phyloP scores from a whole-genome alignment of 768 basidiomycete species.

The Gymnopilus dilepis region DNA sequence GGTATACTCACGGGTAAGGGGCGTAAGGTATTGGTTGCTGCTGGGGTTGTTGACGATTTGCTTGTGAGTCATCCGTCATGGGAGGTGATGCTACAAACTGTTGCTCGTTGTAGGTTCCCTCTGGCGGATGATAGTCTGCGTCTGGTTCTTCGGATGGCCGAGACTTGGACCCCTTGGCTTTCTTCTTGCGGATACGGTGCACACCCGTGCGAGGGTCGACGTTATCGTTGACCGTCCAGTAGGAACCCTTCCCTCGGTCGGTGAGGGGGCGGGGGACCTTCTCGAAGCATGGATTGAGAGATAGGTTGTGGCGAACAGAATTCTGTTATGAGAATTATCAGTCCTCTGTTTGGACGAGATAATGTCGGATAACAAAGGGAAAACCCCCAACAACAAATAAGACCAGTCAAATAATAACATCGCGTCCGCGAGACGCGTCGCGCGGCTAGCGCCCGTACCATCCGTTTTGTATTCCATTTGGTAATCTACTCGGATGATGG shows the following conservation, averaged over 20 bases:
- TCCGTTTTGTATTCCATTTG: slow-evolving; percentile 12
- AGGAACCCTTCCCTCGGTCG: slow-evolving; percentile 89
- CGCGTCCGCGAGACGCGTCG: slow-evolving; percentile 55
- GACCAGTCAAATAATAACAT: slow-evolving; percentile 69
- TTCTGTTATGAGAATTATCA: slow-evolving; percentile 58
- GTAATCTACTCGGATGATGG: slow-evolving; percentile 25
- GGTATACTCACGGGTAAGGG: slow-evolving; percentile 59
- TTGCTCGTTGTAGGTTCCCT: slow-evolving; percentile 58
- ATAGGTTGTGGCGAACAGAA: slow-evolving; percentile 89
- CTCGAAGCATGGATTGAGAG: slow-evolving; percentile 89
- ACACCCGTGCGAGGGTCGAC: slow-evolving; percentile 90
- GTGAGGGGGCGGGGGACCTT: slow-evolving; percentile 92
- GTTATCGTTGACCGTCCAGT: slow-evolving; percentile 92
- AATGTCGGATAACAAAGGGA: slow-evolving; percentile 36
- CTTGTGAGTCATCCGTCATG: slow-evolving; percentile 66
- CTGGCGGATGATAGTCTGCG: slow-evolving; percentile 66
- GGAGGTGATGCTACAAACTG: slow-evolving; percentile 60
- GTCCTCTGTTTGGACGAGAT: slow-evolving; percentile 31
- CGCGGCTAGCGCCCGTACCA: slow-evolving; percentile 5
- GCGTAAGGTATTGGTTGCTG: slow-evolving; percentile 56
- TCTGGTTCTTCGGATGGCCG: slow-evolving; percentile 64
- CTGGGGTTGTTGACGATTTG: slow-evolving; percentile 54
- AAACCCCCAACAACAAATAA: slow-evolving; percentile 62
- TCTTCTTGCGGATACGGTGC: slow-evolving; percentile 88
- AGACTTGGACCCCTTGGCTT: slow-evolving; percentile 60